Percentiles rank a stretch among this genome's conserved stretches.
These are phyloP conservation scores for Trifolium repens DNA, from an alignment of 306 rosid species.

Conservation along the genomic window DNA sequence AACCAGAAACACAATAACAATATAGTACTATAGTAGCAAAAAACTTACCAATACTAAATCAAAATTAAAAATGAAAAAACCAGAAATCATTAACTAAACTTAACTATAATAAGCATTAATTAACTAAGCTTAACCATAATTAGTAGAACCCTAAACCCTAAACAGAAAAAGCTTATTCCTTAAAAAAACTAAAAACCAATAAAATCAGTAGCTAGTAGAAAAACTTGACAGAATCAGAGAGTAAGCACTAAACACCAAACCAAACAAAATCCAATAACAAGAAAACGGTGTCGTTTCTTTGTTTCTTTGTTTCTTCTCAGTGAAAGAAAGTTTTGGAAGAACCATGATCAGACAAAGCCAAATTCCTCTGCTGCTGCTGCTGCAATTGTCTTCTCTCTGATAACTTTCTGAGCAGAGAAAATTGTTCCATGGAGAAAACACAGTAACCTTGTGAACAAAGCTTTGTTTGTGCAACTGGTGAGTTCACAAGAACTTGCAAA, in stretches of 20 bases:
- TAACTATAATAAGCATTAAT: neutral
- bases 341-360: constrained; percentile 3
- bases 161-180: neutral
- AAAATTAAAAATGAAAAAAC: neutral
- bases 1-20: neutral
- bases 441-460: constrained; percentile 67
- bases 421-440: constrained; percentile 71
- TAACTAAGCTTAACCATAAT: neutral
- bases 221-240: neutral
- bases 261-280: neutral
- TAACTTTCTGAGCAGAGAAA: constrained; percentile 46
- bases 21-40: neutral
- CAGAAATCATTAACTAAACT: neutral
- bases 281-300: neutral
- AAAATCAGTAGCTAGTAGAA: neutral
- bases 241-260: neutral
- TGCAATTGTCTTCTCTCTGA: constrained; percentile 29
- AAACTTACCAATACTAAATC: neutral
- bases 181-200: neutral
- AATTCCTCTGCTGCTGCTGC: constrained; percentile 8
- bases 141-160: neutral
- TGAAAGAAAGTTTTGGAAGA: constrained; percentile 38
- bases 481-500: constrained; percentile 72
- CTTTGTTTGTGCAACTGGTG: constrained; percentile 73
- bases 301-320: neutral